Evolutionary conservation across 768 basidiomycete genomes (phyloP).

Genomic region (Gloeophyllum trabeum): DNA sequence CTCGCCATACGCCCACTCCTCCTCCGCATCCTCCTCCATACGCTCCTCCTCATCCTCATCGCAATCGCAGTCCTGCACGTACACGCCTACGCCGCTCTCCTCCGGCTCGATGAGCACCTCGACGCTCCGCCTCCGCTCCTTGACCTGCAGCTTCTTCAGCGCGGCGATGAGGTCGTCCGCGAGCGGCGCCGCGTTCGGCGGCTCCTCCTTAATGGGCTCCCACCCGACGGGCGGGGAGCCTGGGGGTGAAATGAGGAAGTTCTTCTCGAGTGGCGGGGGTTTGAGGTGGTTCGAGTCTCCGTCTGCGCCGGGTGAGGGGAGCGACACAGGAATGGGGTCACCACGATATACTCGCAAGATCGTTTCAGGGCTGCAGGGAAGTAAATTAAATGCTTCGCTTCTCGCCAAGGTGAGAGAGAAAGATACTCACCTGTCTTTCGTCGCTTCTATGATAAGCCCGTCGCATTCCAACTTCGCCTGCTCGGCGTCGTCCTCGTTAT

Average conservation of each 20-base stretch:
- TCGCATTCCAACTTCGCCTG: constrained; percentile 56
- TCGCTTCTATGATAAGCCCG: constrained; percentile 46
- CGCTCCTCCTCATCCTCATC: constrained; percentile 17
- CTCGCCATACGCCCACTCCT: constrained; percentile 53
- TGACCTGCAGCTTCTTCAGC: constrained; percentile 53
- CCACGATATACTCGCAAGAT: constrained; percentile 63
- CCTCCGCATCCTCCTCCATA: constrained; percentile 4
- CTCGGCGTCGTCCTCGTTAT: constrained; percentile 50
- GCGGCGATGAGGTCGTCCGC: constrained; percentile 85
- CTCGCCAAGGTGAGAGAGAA: constrained; percentile 3
- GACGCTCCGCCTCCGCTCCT: constrained; percentile 20
- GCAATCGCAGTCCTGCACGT: constrained; percentile 62
- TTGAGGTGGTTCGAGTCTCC: constrained; percentile 38
- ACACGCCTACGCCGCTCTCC: constrained; percentile 67
- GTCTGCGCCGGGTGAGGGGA: constrained; percentile 15
- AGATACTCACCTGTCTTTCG: constrained; percentile 35
- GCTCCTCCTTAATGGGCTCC: constrained; percentile 86
- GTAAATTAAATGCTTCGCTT: constrained; percentile 6
- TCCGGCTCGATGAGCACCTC: constrained; percentile 60
- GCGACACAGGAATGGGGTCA: constrained; percentile 52
- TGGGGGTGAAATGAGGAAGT: constrained; percentile 96
- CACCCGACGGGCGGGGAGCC: constrained; percentile 96
- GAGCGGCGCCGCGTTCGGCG: constrained; percentile 73
- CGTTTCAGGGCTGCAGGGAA: constrained; percentile 29
- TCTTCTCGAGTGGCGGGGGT: constrained; percentile 78